Percentiles rank a stretch among this genome's conserved stretches.
phyloP scores from a whole-genome alignment of 306 rosid species.

The Castanea crenata region DNA sequence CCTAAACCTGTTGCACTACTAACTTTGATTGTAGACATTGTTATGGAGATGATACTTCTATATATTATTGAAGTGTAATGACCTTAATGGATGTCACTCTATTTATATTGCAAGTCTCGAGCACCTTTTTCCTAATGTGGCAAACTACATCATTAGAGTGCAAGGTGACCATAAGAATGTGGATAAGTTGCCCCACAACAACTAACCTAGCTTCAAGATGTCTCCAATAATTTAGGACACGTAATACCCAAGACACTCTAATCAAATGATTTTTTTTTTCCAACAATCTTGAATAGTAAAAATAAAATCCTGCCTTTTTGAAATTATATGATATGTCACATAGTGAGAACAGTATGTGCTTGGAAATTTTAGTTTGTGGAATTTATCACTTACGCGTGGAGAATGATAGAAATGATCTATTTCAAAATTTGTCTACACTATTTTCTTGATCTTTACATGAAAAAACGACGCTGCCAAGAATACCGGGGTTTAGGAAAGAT shows the following conservation, averaged over 20 bases:
- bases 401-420: too few species aligned
- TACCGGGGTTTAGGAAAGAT: neutral
- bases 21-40: neutral
- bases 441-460: neutral
- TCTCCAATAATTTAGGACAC: neutral
- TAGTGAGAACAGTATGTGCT: neutral
- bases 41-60: too few species aligned
- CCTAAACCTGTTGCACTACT: too few species aligned
- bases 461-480: neutral
- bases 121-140: too few species aligned
- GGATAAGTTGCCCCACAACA: neutral
- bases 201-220: neutral
- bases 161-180: neutral
- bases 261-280: neutral
- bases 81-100: neutral
- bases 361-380: neutral
- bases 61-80: neutral
- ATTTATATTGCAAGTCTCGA: neutral
- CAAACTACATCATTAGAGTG: neutral
- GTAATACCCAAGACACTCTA: neutral
- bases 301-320: neutral
- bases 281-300: neutral
- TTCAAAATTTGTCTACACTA: too few species aligned
- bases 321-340: neutral
- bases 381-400: too few species aligned